phyloP scores from a whole-genome alignment of 805 yeast genomes.

The Lipomyces orientalis region DNA sequence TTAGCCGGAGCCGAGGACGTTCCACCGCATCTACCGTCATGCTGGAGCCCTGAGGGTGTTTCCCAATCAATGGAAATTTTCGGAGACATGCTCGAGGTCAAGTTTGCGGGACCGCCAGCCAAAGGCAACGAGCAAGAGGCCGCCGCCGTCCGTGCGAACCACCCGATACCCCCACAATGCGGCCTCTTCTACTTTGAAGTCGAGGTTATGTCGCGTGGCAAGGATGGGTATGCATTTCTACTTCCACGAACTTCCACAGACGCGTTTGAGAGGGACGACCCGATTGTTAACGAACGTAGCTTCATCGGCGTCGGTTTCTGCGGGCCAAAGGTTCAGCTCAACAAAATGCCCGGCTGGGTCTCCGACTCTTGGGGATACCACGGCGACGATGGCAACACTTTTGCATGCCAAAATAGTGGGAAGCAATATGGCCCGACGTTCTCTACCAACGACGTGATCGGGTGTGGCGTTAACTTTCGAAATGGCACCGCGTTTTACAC shows the following conservation, averaged over 20 bases:
- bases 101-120: slow-evolving; percentile 21
- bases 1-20: neutral
- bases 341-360: slow-evolving; percentile 57
- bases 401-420: slow-evolving; percentile 49
- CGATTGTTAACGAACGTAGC: slow-evolving; percentile 15
- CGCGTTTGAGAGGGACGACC: slow-evolving; percentile 1
- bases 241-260: slow-evolving; percentile 3
- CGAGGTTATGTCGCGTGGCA: slow-evolving; percentile 48
- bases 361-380: slow-evolving; percentile 58
- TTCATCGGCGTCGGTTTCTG: slow-evolving; percentile 56
- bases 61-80: slow-evolving; percentile 26
- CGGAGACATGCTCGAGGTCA: slow-evolving; percentile 27
- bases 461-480: slow-evolving; percentile 80
- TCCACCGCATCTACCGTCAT: slow-evolving; percentile 25
- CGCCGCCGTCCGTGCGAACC: slow-evolving; percentile 35
- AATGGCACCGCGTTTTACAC: slow-evolving; percentile 73
- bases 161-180: slow-evolving; percentile 48
- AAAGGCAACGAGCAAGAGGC: slow-evolving; percentile 34
- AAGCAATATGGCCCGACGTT: slow-evolving; percentile 54
- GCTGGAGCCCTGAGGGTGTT: slow-evolving; percentile 29
- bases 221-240: slow-evolving; percentile 41
- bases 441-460: slow-evolving; percentile 69
- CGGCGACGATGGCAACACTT: slow-evolving; percentile 57
- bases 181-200: slow-evolving; percentile 61
- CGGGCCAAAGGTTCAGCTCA: slow-evolving; percentile 43